Base-by-base conservation (phyloP, 345 rosid genomes). In the Citrus reticulata region DNA sequence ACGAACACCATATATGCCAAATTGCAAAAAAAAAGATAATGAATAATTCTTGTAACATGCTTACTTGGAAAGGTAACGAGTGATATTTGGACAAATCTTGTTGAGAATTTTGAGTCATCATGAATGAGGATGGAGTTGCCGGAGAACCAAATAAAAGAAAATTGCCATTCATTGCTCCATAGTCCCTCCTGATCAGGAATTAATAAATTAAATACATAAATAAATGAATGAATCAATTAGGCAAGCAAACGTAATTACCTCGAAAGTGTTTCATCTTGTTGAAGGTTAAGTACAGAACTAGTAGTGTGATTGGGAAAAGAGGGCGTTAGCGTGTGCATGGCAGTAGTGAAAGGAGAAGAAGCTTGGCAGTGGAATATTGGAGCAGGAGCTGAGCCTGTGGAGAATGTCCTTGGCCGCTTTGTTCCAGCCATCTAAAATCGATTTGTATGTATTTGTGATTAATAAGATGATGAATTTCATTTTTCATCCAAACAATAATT, bases 341-440 rank as follows among this genome's bases (percentile, higher is more conserved):
- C 79, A 29, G 66, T 3, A 13, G 17, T 49, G 66, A 57, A 79
- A 68, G 78, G 60, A 68, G 79, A 14, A 20, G 84, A 72, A 51
- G 39, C n/a, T 68, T 55, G 74, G 29, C 16, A 67, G 16, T 37
- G 80, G 73, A 81, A 72, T 4, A 22, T 7, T 9, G 74, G 67
- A 76, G 51, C 51, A 13, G 90, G 79, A 40, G 19, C 60, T 10
- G 46, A 82, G 55, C 20, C 60, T 8, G 46, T n/a, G 1, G 81
- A 30, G 35, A 83, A 77, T 71, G 85, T 81, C 82, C 86, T 59
- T 66, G 85, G 81, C 74, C 90, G 80, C 80, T 92, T 92, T 29
- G 74, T 40, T 66, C 83, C 80, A 27, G 42, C 30, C 35, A 88
- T 84, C 96, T 92, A 72, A 54, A 54, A 16, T 54, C 8, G 7